Evolutionary conservation across 2,329 filamentous ascomycete genomes (phyloP).

Genomic region (Botryotinia narcissicola): DNA sequence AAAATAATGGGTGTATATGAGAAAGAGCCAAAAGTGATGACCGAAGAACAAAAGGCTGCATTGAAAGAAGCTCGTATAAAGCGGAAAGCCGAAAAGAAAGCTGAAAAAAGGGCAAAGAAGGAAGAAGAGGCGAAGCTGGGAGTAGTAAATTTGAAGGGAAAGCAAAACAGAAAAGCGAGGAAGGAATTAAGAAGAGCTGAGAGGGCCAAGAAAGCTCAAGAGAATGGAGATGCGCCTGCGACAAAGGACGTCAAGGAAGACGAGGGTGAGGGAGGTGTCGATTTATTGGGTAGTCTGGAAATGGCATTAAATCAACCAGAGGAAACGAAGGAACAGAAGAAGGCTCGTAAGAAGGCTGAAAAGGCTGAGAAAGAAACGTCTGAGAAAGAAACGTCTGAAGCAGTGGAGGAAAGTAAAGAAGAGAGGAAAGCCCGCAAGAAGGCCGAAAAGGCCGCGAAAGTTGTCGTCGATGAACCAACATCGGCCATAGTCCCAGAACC

Average conservation of each 20-base stretch:
- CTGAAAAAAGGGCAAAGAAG: slow-evolving; percentile 16
- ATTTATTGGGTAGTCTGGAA: slow-evolving; percentile 5
- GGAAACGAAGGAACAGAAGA: slow-evolving; percentile 9
- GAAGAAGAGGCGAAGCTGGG: slow-evolving; percentile 11
- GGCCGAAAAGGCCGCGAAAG: slow-evolving; percentile 20
- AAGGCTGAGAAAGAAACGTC: background rate
- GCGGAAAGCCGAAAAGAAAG: slow-evolving; percentile 16
- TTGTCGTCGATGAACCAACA: slow-evolving; percentile 7
- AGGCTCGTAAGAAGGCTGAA: background rate
- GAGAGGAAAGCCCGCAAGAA: slow-evolving; percentile 20
- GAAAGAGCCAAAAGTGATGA: slow-evolving; percentile 7
- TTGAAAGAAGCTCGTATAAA: slow-evolving; percentile 13
- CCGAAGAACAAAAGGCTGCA: slow-evolving; percentile 18
- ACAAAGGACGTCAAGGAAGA: background rate
- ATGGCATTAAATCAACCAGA: background rate
- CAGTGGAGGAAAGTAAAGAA: background rate
- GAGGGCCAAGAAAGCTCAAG: background rate
- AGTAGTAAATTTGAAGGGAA: slow-evolving; percentile 14
- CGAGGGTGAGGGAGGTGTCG: background rate
- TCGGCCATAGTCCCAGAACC: background rate
- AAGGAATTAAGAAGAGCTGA: slow-evolving; percentile 22
- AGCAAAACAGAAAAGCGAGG: slow-evolving; percentile 15
- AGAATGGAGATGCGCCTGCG: background rate
- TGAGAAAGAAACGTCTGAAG: too few relatives aligned
- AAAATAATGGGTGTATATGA: slow-evolving; percentile 18